Conservation (phyloP, 768 basidiomycete genomes). For the Rhodotorula paludigena region DNA sequence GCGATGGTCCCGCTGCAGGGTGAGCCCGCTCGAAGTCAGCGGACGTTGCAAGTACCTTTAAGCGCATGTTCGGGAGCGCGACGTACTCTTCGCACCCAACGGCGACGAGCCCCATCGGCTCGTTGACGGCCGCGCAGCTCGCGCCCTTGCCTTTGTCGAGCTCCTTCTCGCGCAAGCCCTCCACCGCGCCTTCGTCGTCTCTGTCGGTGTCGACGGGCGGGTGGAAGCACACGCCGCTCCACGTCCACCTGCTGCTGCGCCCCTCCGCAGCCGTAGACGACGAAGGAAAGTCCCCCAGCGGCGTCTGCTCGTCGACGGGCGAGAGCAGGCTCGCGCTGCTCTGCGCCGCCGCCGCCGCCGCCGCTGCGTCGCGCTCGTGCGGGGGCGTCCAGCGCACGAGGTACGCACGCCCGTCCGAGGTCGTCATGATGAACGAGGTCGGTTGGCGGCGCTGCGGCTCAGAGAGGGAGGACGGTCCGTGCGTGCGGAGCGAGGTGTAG, state of each 20-base stretch:
- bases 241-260: background rate
- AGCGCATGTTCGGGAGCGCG: too few relatives aligned
- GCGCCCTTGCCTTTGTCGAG: conserved; percentile 27
- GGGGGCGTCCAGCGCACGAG: conserved; percentile 29
- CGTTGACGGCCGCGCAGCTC: conserved; percentile 9
- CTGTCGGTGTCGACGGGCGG: background rate
- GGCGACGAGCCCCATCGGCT: conserved; percentile 25
- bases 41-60: too few relatives aligned
- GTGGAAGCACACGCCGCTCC: conserved; percentile 33
- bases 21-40: too few relatives aligned
- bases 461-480: background rate
- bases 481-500: background rate
- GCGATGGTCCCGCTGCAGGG: conserved; percentile 27
- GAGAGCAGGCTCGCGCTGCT: background rate
- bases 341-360: too few relatives aligned
- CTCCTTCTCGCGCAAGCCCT: conserved; percentile 13
- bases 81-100: conserved; percentile 35
- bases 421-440: conserved; percentile 26
- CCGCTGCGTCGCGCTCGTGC: background rate
- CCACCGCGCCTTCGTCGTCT: background rate
- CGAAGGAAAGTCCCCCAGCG: background rate
- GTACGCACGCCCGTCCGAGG: conserved; percentile 42
- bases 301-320: background rate
- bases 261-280: background rate
- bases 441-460: background rate